Evolutionary conservation across 768 basidiomycete genomes (phyloP).

Genomic region (Agrocybe praecox): DNA sequence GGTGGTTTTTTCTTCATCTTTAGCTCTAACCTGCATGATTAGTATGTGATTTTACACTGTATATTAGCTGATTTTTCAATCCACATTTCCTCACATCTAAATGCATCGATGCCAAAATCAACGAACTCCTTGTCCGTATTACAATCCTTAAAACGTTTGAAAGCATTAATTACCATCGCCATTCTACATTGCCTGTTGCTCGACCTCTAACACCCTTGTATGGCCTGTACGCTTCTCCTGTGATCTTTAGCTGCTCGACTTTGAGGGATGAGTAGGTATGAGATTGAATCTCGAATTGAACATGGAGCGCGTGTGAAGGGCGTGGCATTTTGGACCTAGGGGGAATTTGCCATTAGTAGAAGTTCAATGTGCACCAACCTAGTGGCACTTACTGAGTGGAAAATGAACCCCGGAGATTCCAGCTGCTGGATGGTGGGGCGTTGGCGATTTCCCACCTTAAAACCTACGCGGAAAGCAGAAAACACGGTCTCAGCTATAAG

Average conservation of each 20-base stretch:
- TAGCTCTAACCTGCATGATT: conserved; percentile 12
- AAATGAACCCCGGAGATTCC: conserved; percentile 81
- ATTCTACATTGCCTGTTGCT: conserved; percentile 71
- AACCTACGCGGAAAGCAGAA: conserved; percentile 39
- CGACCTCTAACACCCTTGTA: conserved; percentile 87
- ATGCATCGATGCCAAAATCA: background rate
- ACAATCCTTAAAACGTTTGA: background rate
- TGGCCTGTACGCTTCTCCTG: conserved; percentile 82
- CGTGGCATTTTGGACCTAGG: conserved; percentile 45
- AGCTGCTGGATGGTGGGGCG: conserved; percentile 65
- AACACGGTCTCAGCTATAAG: background rate
- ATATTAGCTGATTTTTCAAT: conserved; percentile 16
- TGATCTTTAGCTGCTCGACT: conserved; percentile 83
- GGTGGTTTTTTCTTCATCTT: conserved; percentile 1
- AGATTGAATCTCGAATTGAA: conserved; percentile 71
- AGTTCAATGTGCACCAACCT: background rate
- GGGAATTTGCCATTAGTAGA: background rate
- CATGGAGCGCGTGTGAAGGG: conserved; percentile 74
- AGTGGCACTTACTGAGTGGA: conserved; percentile 51
- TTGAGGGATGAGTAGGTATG: conserved; percentile 80
- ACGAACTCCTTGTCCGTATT: background rate
- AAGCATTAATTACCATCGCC: conserved; percentile 42
- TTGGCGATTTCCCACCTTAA: conserved; percentile 80
- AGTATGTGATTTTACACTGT: conserved; percentile 21
- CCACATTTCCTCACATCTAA: background rate